Base-by-base conservation (phyloP, 306 rosid genomes). In the Castanea crenata region DNA sequence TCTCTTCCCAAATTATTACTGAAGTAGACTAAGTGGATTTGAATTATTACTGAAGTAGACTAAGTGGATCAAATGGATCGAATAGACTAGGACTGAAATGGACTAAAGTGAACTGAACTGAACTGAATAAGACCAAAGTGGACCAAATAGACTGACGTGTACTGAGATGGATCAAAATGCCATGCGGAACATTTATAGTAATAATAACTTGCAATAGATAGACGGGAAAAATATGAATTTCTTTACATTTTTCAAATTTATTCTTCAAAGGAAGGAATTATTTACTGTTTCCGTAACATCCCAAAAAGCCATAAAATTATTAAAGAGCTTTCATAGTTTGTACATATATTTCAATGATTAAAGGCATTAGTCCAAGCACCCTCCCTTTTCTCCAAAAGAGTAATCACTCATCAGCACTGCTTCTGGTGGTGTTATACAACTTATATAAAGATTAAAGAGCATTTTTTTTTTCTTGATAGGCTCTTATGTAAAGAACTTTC, bases 101-200 rank as follows among this genome's bases (percentile, higher is more conserved):
- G 0, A 6, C 8, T 2, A 8, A 8, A 38, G 11, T 38, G 3
- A 0, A 8, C 3, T 0, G 11, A 38, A 2, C 2, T 2, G 11
- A 0, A 7, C 38, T 0, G 41, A 5, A 5, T 35, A 2, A 4
- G 5, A 32, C 5, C 35, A 32, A 32, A 32, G 4, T 32, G 1
- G 46, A 0, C 1, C 41, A 34, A 34, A 34, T 34, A 34, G 38
- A 34, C 3, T 0, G 0, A 38, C 10, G 0, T 38, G 46, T 41
- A 41, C 0, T 0, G 0, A 41, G 3, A 41, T 41, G 46, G 46
- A 0, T 41, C 46, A 8, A 8, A 41, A 8, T 41, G 11, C 1
- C 0, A 41, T 2, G 11, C 0, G 3, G 46, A 49, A 16, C 15
- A 49, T 49, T 49, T 1, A 49, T 49, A 1, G 16, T 49, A 49